Base-by-base conservation (phyloP, 1,139 yeast genomes). In the Kodamaea alishanica region DNA sequence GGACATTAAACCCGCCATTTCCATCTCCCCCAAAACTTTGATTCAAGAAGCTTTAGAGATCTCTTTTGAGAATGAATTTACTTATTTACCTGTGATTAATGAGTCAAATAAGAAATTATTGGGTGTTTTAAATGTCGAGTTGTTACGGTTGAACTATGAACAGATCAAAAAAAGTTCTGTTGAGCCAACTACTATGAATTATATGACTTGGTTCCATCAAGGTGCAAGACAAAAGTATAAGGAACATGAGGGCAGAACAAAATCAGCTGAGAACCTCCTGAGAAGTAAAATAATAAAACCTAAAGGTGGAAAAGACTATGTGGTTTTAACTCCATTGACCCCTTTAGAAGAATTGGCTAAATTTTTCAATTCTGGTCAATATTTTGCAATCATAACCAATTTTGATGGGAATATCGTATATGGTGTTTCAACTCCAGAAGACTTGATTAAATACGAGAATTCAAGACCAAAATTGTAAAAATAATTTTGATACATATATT, bases 381-480 rank as follows among this genome's bases (percentile, higher is more conserved):
- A 70, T 49, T 79, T 79, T 55, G 84, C 84, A 4, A 77, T 79
- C 22, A 55, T 79, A 34, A 79, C 84, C 28, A 80, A 78, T 46
- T 73, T 61, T 25, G 68, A 69, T 34, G 75, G 80, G 7, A 65
- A 70, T 42, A 73, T 78, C 54, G 84, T 79, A 8, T 69, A 79
- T 43, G 85, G 84, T 4, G 84, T 79, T 6, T 83, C 80, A 26
- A 77, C 82, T 0, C 78, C 79, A n/a, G 81, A 77, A 42, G 85
- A 79, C 54, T 61, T 79, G 48, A 66, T 63, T 11, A 70, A 67
- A 51, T 79, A 70, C 50, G 79, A 75, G 45, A 67, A 73, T 45
- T 65, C 77, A 28, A 65, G 84, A 42, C 84, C 84, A 22, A 64
- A 61, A 40, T 56, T 72, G 39, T 69, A 54, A 22, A 9, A 28